Conservation (phyloP, 2,329 filamentous ascomycete genomes). For the Fusarium oligoseptatum region DNA sequence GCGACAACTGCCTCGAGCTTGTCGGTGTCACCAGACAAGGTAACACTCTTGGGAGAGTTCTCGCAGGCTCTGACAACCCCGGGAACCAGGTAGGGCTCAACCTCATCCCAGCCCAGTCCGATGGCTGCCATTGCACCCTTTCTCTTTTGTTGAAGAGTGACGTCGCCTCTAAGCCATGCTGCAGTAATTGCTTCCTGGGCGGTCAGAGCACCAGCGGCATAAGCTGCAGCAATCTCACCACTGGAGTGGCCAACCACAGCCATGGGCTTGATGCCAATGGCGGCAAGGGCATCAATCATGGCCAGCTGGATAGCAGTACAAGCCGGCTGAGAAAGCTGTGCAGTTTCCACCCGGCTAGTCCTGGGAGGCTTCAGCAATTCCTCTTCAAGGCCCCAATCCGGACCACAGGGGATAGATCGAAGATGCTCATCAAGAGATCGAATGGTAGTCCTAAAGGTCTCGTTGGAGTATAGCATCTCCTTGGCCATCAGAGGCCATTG, state of each 20-base stretch:
- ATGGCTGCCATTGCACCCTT: slow-evolving; percentile 56
- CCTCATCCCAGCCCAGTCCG: slow-evolving; percentile 50
- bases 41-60: slow-evolving; percentile 54
- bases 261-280: slow-evolving; percentile 48
- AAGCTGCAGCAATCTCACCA: slow-evolving; percentile 61
- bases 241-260: slow-evolving; percentile 58
- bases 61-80: slow-evolving; percentile 53
- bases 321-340: slow-evolving; percentile 53
- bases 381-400: slow-evolving; percentile 33
- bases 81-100: slow-evolving; percentile 42
- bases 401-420: neutral
- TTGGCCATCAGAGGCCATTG: slow-evolving; percentile 52
- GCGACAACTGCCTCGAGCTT: slow-evolving; percentile 45
- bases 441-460: slow-evolving; percentile 20
- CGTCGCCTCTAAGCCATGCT: slow-evolving; percentile 56
- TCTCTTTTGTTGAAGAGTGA: slow-evolving; percentile 3
- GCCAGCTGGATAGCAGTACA: slow-evolving; percentile 60
- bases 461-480: slow-evolving; percentile 36
- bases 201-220: slow-evolving; percentile 54
- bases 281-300: slow-evolving; percentile 54
- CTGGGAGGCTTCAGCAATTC: slow-evolving; percentile 32
- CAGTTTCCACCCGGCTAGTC: slow-evolving; percentile 46
- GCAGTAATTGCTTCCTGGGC: slow-evolving; percentile 53
- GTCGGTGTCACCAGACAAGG: slow-evolving; percentile 50
- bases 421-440: slow-evolving; percentile 24